Base-by-base conservation (phyloP, 148 eudicot genomes). In the Rhododendron griersonianum region DNA sequence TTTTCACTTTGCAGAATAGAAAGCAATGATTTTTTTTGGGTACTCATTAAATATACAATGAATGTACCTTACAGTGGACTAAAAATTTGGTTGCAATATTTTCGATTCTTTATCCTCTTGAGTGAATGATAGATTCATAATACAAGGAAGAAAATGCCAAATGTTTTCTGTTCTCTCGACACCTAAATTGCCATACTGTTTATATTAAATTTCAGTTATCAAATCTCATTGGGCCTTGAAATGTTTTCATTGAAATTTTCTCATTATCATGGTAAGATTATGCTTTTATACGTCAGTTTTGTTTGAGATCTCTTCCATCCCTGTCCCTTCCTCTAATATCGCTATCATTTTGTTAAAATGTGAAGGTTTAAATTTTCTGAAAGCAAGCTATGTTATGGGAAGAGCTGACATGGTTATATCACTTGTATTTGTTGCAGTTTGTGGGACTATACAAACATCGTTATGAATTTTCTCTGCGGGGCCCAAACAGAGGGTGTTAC, bases 391-490 rank as follows among this genome's bases (percentile, higher is more conserved):
- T 71, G 33, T 73, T 47, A 19, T 78, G 61, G 7, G 73, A 65
- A 55, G 76, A 88, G 63, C 82, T 85, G 61, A 86, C 14, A 81
- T 71, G 19, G 41, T 55, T 23, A 53, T 14, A 16, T 69, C 37
- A 74, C 48, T 69, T 63, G 19, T 86, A 81, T 88, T 44, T 87
- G 50, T 48, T 92, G 94, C 96, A 97, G 99, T 91, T 92, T 97
- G 47, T 97, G 99, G 99, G 99, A 97, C 88, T 97, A 97, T 83
- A 95, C 99, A 85, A 97, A 95, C 88, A 86, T 93, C 18, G 98
- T 97, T 81, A 97, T 97, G 99, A 97, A 91, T 89, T 97, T 92
- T 87, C 96, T 97, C 55, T 97, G 98, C 84, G 94, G 94, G 75
- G 84, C 89, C 50, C 89, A 89, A 61, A 39, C 89, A 85, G 87